A percentile compares a stretch with the other conserved stretches of the same genome.
Conservation (phyloP, 164 flowering plant species). For the Umbilicus rupestris region DNA sequence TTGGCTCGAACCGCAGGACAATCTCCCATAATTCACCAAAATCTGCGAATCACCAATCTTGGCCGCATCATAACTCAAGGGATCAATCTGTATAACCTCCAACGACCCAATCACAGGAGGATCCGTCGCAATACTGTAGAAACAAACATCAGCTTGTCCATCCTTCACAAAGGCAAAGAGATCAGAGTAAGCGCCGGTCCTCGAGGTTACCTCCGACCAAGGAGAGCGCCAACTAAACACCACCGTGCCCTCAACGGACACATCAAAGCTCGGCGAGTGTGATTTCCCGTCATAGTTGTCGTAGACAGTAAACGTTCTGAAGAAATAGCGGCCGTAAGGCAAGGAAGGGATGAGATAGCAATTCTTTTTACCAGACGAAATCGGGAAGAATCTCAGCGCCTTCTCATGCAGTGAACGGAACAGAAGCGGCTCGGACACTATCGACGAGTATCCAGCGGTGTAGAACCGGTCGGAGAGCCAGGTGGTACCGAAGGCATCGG, state of each 20-base stretch:
- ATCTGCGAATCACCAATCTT: constrained; percentile 22
- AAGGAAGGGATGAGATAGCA: constrained; percentile 57
- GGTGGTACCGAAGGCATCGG: constrained; percentile 45
- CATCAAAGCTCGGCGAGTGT: constrained; percentile 77
- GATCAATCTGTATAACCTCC: constrained; percentile 60
- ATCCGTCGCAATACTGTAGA: constrained; percentile 92
- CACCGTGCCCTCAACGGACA: constrained; percentile 69
- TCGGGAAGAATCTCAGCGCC: constrained; percentile 80
- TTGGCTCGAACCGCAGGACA: constrained; percentile 49
- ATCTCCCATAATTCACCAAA: constrained; percentile 77
- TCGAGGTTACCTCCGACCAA: constrained; percentile 49
- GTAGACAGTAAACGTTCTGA: constrained; percentile 84
- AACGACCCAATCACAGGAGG: constrained; percentile 74
- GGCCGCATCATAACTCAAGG: constrained; percentile 38
- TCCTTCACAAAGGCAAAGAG: constrained; percentile 53
- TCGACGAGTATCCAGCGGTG: constrained; percentile 50
- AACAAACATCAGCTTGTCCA: constrained; percentile 60
- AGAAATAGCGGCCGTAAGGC: constrained; percentile 53
- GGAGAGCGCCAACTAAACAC: constrained; percentile 90
- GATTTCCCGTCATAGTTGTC: constrained; percentile 85
- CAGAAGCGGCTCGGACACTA: constrained; percentile 76
- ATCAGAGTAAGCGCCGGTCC: constrained; percentile 86
- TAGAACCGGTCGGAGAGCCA: constrained; percentile 81
- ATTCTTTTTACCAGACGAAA: constrained; percentile 80
- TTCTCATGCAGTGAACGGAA: constrained; percentile 53